Conservation (phyloP, 1,284 basidiomycete genomes). For the Cryptococcus wingfieldii region DNA sequence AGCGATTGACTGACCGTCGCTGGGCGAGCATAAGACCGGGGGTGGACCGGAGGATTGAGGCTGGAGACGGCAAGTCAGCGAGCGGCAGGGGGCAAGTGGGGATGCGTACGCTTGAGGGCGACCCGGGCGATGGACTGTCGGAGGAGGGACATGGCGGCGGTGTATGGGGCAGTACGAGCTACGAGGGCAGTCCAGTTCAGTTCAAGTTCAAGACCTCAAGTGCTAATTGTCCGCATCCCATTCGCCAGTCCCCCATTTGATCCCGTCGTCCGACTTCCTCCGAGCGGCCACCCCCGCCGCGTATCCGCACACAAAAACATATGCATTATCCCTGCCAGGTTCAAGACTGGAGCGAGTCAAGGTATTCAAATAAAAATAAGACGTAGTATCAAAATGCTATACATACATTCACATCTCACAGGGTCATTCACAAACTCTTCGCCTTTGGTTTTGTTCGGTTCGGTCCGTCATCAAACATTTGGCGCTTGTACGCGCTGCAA, state of each 20-base stretch:
- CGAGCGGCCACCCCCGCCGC: too few species aligned
- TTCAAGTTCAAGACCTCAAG: too few species aligned
- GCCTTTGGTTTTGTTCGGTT: too few species aligned
- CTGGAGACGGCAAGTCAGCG: conserved; percentile 7
- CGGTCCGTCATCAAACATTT: not conserved
- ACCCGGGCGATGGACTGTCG: conserved; percentile 10
- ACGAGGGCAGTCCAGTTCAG: too few species aligned
- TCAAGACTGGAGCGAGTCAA: not conserved
- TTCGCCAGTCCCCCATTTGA: not conserved
- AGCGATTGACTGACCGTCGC: conserved; percentile 14
- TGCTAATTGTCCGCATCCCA: not conserved
- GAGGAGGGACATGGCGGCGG: conserved; percentile 11
- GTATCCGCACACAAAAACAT: not conserved
- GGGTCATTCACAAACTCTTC: not conserved
- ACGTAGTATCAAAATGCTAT: not conserved
- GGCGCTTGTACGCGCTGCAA: not conserved
- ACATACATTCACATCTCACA: not conserved
- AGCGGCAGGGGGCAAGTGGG: not conserved
- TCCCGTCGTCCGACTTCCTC: too few species aligned
- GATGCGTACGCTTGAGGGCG: conserved; percentile 9
- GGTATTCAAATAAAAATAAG: not conserved
- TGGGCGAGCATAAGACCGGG: conserved; percentile 24
- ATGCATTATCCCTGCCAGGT: not conserved
- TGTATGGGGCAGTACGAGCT: too few species aligned
- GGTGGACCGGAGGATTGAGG: conserved; percentile 20